These are phyloP conservation scores for Polysphondylium violaceum DNA, from an alignment of 78 protist genomes.

Conservation along the genomic window DNA sequence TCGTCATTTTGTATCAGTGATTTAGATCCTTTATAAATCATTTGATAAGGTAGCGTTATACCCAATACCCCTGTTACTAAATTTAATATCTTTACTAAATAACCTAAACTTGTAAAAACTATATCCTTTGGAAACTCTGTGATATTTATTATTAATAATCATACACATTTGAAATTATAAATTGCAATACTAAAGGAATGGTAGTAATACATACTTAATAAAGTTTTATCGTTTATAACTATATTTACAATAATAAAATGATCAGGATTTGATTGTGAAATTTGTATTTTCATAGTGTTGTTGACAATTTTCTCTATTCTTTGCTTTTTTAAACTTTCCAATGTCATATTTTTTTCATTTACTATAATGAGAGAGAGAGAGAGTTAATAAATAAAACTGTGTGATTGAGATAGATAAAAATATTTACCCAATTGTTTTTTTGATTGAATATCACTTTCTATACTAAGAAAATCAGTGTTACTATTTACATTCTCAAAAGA, in stretches of 20 bases:
- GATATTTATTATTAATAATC: background rate
- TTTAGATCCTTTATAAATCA: conserved; percentile 30
- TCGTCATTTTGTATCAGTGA: conserved; percentile 30
- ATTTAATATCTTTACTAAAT: conserved; percentile 4
- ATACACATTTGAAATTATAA: background rate
- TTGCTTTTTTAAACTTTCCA: background rate
- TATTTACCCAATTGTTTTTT: background rate
- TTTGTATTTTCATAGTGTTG: background rate
- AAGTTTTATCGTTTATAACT: conserved; percentile 20
- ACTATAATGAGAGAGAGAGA: no score
- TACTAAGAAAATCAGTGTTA: background rate
- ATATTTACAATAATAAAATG: conserved; percentile 23
- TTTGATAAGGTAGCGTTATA: conserved; percentile 17
- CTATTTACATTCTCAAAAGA: conserved; percentile 25
- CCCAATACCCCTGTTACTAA: conserved; percentile 19
- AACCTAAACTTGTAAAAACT: conserved; percentile 33
- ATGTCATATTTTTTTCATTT: background rate
- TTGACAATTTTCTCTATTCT: conserved; percentile 9
- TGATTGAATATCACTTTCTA: conserved; percentile 1
- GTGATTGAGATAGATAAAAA: no score
- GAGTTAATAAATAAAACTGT: no score
- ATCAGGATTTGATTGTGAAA: conserved; percentile 1
- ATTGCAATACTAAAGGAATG: background rate
- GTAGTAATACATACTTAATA: conserved; percentile 17
- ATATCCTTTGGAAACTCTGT: conserved; percentile 54